A percentile compares a stretch with the other conserved stretches of the same genome.
Conservation (phyloP, 495 filamentous ascomycete genomes). For the Hyaloscypha finlandica region DNA sequence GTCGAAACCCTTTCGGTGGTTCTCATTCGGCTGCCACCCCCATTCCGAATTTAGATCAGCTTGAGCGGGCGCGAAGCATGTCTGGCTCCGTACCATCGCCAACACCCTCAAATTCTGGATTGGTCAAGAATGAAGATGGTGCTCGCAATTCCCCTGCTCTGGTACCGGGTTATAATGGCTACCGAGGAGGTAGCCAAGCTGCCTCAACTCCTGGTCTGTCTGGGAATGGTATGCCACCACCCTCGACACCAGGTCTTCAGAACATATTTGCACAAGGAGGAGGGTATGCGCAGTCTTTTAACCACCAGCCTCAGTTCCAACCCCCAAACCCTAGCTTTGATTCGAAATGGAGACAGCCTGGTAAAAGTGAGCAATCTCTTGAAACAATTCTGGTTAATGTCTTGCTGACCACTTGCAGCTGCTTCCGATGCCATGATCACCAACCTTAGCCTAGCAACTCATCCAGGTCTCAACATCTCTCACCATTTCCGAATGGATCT, state of each 20-base stretch:
- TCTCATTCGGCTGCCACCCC: constrained; percentile 32
- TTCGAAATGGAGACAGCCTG: constrained; percentile 45
- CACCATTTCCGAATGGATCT: constrained; percentile 57
- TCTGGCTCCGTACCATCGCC: constrained; percentile 49
- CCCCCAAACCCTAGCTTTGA: constrained; percentile 31
- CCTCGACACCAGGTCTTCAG: constrained; percentile 39
- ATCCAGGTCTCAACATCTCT: constrained; percentile 59
- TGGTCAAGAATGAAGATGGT: constrained; percentile 48
- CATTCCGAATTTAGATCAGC: constrained; percentile 29
- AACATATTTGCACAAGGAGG: constrained; percentile 29
- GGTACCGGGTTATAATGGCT: constrained; percentile 28
- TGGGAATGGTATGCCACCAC: constrained; percentile 43
- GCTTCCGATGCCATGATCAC: constrained; percentile 62
- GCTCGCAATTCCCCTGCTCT: constrained; percentile 36
- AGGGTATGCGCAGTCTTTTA: constrained; percentile 32
- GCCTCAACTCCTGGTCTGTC: constrained; percentile 35
- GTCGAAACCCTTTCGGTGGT: constrained; percentile 31
- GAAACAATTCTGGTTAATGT: constrained; percentile 26
- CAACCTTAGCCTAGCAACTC: constrained; percentile 64
- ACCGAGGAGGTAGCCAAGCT: constrained; percentile 30
- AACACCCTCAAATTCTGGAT: constrained; percentile 42
- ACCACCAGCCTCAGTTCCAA: constrained; percentile 21
- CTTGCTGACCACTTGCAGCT: constrained; percentile 34
- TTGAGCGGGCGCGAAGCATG: constrained; percentile 45
- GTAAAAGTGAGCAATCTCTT: constrained; percentile 50